Base-by-base conservation (phyloP, 179 eudicot genomes). In the Beta macrorhiza region DNA sequence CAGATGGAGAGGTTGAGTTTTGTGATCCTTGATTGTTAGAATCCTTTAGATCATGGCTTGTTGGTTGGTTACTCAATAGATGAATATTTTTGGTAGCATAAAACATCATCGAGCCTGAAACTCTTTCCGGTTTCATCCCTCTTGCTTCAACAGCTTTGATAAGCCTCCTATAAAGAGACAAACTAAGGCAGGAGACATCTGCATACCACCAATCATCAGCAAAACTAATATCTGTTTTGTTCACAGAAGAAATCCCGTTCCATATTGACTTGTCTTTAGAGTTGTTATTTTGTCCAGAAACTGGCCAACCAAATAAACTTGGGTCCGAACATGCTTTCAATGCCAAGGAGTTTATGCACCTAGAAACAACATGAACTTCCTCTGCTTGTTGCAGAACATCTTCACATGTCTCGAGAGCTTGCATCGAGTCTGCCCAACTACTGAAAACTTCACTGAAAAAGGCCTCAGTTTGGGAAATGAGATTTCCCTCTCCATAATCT, bases 131-230 rank as follows among this genome's bases (percentile, higher is more conserved):
- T 62, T 86, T 90, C 82, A 91, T 89, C 2, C 98, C 97, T 29
- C 88, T 89, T 12, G 82, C 79, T 80, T 90, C 94, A 82, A 93
- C 87, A 17, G 91, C 96, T 47, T 89, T 83, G 29, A 91, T 92
- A 42, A 95, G 80, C 74, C 92, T 85, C 82, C 90, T 95, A 81
- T 91, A 95, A n/a, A 93, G 86, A 53, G 91, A 85, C 47, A 92
- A 90, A 81, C 93, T 92, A 61, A 95, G 86, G 53, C 83, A 85
- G 15, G 98, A 89, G 17, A 83, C 91, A 71, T 95, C 99, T 56
- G 93, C 97, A 79, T 89, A 95, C 99, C 99, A 95, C 99, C 99
- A 95, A 88, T 93, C 97, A 70, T 82, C 86, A 9, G 80, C 82
- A 12, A 82, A 72, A 8, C 67, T 42, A 0, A 47, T 51, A 22